A percentile compares a stretch with the other conserved stretches of the same genome.
Conservation (phyloP, 768 basidiomycete genomes). For the Lactifluus piperatus region DNA sequence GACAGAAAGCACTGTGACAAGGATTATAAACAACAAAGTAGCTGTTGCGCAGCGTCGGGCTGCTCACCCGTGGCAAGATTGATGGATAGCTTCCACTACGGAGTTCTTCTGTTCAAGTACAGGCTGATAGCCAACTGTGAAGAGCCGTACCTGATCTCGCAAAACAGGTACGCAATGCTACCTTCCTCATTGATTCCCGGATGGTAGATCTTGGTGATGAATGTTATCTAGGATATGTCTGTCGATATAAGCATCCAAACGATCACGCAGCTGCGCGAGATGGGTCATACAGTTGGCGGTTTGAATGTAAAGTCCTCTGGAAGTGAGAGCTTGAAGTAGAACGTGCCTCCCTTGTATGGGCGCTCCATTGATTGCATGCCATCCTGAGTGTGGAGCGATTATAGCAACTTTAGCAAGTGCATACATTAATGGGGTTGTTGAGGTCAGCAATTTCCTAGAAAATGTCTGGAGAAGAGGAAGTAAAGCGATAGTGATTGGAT, state of each 20-base stretch:
- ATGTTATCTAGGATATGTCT: constrained; percentile 51
- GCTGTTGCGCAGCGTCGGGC: background rate
- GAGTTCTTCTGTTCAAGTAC: constrained; percentile 6
- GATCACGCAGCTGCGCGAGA: background rate
- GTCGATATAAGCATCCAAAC: background rate
- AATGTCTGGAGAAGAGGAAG: background rate
- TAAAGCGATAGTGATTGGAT: background rate
- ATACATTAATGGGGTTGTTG: constrained; percentile 56
- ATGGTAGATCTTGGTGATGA: constrained; percentile 83
- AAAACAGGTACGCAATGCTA: constrained; percentile 70
- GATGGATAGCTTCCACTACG: constrained; percentile 80
- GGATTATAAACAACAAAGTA: too few species aligned
- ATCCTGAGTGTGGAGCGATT: constrained; percentile 6
- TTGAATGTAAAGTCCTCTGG: constrained; percentile 85
- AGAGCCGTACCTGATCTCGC: constrained; percentile 65
- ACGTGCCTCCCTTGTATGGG: constrained; percentile 78
- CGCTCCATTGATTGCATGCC: constrained; percentile 54
- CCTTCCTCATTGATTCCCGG: constrained; percentile 89
- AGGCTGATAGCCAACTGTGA: background rate
- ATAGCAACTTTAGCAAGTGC: constrained; percentile 13
- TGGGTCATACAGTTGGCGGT: constrained; percentile 72
- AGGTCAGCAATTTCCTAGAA: constrained; percentile 58
- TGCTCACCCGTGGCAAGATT: constrained; percentile 57
- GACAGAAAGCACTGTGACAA: too few species aligned
- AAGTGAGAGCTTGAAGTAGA: constrained; percentile 64